Evolutionary conservation across 331 rosid species (phyloP), one percentile per base, ranked within the genome.

Genomic region (Prunus yedoensis): DNA sequence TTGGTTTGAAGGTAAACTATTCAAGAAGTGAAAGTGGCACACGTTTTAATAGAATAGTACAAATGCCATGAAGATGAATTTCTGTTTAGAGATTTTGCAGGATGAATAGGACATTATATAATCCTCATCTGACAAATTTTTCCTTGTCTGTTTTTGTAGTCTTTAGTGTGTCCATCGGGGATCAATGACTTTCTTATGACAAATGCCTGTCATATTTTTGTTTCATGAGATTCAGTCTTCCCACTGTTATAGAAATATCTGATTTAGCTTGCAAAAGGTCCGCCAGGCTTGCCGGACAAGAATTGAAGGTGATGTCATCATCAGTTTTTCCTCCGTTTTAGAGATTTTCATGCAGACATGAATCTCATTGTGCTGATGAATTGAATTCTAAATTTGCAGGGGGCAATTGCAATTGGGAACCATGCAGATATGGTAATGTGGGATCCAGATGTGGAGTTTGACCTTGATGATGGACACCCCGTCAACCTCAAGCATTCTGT

Each of bases 81-180:
- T 94, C 69, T 69, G 77, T 75, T 66, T 25, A 30, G 32, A 30
- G 0, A 30, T 30, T 30, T 30, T 30, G 32, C 32, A 3, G 32
- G 32, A 30, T 30, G 32, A 30, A 32, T 32, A 64, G 68, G 68
- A 38, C 38, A 23, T 64, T 30, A 59, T 49, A 58, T 27, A 65
- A 17, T 74, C 73, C 11, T 52, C 13, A 23, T 18, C 76, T 80
- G 74, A 85, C 79, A 20, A n/a, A 28, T 49, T 53, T 51, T 67
- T 57, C 32, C 15, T 10, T 52, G 71, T 72, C 45, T 72, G 35
- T 75, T 41, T 77, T 84, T 81, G 90, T 67, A 94, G 99, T 89
- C 99, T 70, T 94, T 94, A 75, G 90, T 94, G 99, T 92, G 97
- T 77, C 99, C 99, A 78, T 94, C 99, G 2, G 99, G 99, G 83